These are phyloP conservation scores for Epicoccum sorghinum DNA, from an alignment of 2,329 filamentous ascomycete genomes.

Conservation along the genomic window DNA sequence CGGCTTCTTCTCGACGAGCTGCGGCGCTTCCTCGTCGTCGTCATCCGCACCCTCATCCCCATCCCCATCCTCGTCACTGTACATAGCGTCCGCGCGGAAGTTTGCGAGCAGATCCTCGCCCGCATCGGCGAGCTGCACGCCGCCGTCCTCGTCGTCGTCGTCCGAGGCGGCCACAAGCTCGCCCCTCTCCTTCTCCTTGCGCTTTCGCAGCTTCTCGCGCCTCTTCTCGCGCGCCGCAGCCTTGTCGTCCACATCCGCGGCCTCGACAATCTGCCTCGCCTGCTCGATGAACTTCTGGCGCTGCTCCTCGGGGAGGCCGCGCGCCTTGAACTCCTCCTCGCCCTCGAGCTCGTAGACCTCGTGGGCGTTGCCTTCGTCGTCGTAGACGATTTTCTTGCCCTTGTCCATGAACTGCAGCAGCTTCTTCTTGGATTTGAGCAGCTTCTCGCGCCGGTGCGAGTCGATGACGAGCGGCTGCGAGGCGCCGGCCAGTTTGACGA, in stretches of 20 bases:
- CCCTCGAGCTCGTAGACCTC: slow-evolving; percentile 86
- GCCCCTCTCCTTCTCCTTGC: slow-evolving; percentile 66
- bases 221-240: slow-evolving; percentile 77
- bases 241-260: slow-evolving; percentile 85
- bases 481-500: slow-evolving; percentile 70
- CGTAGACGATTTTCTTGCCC: slow-evolving; percentile 84
- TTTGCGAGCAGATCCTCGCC: slow-evolving; percentile 51
- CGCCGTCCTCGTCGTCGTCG: slow-evolving; percentile 31
- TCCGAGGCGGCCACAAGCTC: slow-evolving; percentile 51
- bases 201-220: slow-evolving; percentile 75
- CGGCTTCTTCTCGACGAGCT: slow-evolving; percentile 63
- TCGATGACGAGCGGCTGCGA: slow-evolving; percentile 80
- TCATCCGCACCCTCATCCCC: slow-evolving; percentile 32
- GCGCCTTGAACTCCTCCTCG: slow-evolving; percentile 77
- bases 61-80: slow-evolving; percentile 47
- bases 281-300: slow-evolving; percentile 77
- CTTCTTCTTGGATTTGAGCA: slow-evolving; percentile 94
- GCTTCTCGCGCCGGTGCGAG: slow-evolving; percentile 92
- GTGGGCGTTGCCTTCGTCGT: slow-evolving; percentile 87
- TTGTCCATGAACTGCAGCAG: slow-evolving; percentile 88
- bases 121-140: slow-evolving; percentile 38
- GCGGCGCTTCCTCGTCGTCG: slow-evolving; percentile 51
- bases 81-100: slow-evolving; percentile 51
- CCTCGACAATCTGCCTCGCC: slow-evolving; percentile 73
- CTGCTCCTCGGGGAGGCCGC: slow-evolving; percentile 78